Evolutionary conservation across 2,329 filamentous ascomycete species (phyloP).

Genomic region (Didymella segeticola): DNA sequence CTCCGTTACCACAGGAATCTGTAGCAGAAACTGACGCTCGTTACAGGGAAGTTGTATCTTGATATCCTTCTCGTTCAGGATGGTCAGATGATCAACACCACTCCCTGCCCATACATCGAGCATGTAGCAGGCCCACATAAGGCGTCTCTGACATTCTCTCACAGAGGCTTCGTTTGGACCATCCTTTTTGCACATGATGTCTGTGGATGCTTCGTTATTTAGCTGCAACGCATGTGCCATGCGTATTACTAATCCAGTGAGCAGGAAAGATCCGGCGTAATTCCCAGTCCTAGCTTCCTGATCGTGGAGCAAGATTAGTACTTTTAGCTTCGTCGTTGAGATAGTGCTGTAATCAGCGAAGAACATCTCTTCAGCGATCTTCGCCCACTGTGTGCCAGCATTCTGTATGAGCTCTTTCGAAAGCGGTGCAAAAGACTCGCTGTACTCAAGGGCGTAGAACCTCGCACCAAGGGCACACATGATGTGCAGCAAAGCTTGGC

Average conservation of each 20-base stretch:
- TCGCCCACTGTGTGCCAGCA: slow-evolving; percentile 44
- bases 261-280: slow-evolving; percentile 41
- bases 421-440: slow-evolving; percentile 33
- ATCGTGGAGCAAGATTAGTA: slow-evolving; percentile 40
- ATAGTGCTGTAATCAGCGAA: slow-evolving; percentile 45
- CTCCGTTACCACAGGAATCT: slow-evolving; percentile 41
- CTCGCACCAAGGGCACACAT: slow-evolving; percentile 42
- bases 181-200: slow-evolving; percentile 37
- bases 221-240: slow-evolving; percentile 44
- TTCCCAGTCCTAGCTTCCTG: slow-evolving; percentile 43
- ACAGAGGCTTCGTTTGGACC: slow-evolving; percentile 40
- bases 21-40: slow-evolving; percentile 40
- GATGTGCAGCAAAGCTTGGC: slow-evolving; percentile 40
- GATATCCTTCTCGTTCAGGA: slow-evolving; percentile 42
- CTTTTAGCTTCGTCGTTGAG: slow-evolving; percentile 40
- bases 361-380: slow-evolving; percentile 41
- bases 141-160: slow-evolving; percentile 37
- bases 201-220: slow-evolving; percentile 38
- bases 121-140: slow-evolving; percentile 47
- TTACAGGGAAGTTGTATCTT: slow-evolving; percentile 45
- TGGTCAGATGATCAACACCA: slow-evolving; percentile 43
- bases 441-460: slow-evolving; percentile 42
- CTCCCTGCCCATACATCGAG: slow-evolving; percentile 46
- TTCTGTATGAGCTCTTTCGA: slow-evolving; percentile 40
- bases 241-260: slow-evolving; percentile 41